A percentile compares a stretch with the other conserved stretches of the same genome.
Conservation (phyloP, 371 early-diverging fungal genomes). For the Chytridium lagenaria region DNA sequence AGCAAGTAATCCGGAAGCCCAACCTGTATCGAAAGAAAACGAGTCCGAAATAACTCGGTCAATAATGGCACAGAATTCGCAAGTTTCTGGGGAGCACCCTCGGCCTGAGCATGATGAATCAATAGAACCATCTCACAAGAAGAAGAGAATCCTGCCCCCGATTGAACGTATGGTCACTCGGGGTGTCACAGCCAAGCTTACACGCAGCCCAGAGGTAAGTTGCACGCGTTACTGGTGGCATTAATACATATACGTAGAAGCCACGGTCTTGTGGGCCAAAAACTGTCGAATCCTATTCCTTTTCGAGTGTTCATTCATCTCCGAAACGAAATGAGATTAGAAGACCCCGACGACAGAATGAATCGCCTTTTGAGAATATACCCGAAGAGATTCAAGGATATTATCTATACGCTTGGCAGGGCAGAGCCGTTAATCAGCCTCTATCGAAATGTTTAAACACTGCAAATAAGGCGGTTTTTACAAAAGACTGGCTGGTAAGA, state of each 20-base stretch:
- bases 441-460: conserved; percentile 70
- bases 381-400: conserved; percentile 53
- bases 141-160: background rate
- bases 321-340: background rate
- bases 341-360: background rate
- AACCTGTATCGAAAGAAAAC: too few species aligned
- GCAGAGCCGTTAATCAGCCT: conserved; percentile 73
- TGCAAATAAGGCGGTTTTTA: conserved; percentile 76
- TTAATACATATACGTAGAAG: too few species aligned
- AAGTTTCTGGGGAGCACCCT: too few species aligned
- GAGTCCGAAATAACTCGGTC: too few species aligned
- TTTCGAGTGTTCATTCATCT: background rate
- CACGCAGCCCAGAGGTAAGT: background rate
- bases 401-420: conserved; percentile 74
- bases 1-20: too few species aligned
- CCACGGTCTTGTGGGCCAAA: too few species aligned
- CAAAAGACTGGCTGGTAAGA: conserved; percentile 81
- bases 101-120: background rate
- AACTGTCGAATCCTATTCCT: too few species aligned
- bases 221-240: too few species aligned
- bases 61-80: too few species aligned
- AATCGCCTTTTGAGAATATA: background rate
- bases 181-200: background rate
- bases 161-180: background rate
- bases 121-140: background rate